Evolutionary conservation across 805 yeast genomes (phyloP), one percentile per base, ranked within the genome.

Genomic region (Candida suzukii): DNA sequence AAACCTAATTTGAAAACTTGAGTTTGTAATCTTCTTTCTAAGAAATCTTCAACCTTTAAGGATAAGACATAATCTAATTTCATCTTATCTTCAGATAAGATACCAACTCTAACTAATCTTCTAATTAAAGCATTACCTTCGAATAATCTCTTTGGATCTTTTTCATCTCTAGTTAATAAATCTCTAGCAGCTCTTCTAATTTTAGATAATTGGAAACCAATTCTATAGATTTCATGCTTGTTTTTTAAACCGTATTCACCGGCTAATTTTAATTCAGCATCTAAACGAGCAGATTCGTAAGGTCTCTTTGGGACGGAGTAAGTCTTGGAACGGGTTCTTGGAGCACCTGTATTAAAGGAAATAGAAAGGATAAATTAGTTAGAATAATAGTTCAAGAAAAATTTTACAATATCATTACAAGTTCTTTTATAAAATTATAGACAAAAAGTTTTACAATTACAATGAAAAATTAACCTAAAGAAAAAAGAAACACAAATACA

Each of bases 171-270:
- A 80, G 99, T 93, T 75, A 93, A 83, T 66, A 93, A 80, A 68
- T 93, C 98, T 85, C 99, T 95, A 69, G 99, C 99, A 73, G 99
- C 99, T 80, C 99, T 88, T 80, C 99, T 90, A 71, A 93, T 91
- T 83, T 93, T 93, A 54, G 99, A 93, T 68, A 93, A 86, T 79
- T 93, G 98, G 83, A 85, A 87, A 73, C 95, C 95, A 71, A 93
- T 90, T 85, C 99, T 88, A 95, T 93, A 93, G 73, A 93, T 88
- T 78, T 93, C 99, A 73, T 95, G 87, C 91, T 93, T 93, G 96
- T 93, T 93, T 80, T 88, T 91, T 71, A 93, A 84, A 83, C 99
- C 99, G 85, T 76, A 90, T 76, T 93, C 98, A 81, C 99, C 99
- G 68, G 95, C 97, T 69, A 93, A 86, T 78, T 93, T 91, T 73